A percentile compares a stretch with the other conserved stretches of the same genome.
These are phyloP conservation scores for Panaeolus papilionaceus DNA, from an alignment of 768 basidiomycete species.

Conservation along the genomic window DNA sequence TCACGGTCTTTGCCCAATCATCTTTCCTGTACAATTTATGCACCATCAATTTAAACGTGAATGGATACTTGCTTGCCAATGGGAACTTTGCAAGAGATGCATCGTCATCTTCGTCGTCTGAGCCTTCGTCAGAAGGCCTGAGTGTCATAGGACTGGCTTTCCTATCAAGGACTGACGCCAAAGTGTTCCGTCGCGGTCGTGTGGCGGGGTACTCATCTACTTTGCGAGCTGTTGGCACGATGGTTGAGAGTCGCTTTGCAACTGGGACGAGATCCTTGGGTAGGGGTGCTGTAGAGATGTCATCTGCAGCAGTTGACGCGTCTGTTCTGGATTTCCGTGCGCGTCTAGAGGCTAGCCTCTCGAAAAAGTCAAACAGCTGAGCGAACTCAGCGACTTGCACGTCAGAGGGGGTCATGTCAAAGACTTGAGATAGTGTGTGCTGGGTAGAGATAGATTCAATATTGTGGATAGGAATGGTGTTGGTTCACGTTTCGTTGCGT, in stretches of 20 bases:
- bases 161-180: slow-evolving; percentile 24
- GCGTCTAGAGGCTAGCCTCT: slow-evolving; percentile 55
- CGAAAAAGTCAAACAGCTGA: slow-evolving; percentile 58
- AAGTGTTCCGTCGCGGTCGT: slow-evolving; percentile 34
- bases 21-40: slow-evolving; percentile 68
- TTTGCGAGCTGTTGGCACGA: slow-evolving; percentile 27
- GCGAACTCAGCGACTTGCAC: slow-evolving; percentile 58
- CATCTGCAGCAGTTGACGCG: slow-evolving; percentile 34
- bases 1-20: slow-evolving; percentile 64
- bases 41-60: slow-evolving; percentile 73
- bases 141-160: not conserved
- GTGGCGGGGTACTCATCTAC: not conserved
- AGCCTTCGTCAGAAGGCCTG: not conserved
- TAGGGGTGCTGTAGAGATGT: slow-evolving; percentile 26
- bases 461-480: not conserved
- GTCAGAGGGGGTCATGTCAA: slow-evolving; percentile 27
- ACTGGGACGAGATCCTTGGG: slow-evolving; percentile 46
- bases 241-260: slow-evolving; percentile 38
- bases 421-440: not conserved
- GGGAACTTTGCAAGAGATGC: slow-evolving; percentile 48
- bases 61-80: slow-evolving; percentile 50
- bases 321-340: slow-evolving; percentile 37
- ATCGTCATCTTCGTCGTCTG: slow-evolving; percentile 27
- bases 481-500: not conserved
- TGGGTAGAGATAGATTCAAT: not conserved